Percentiles rank a stretch among this genome's conserved stretches.
phyloP scores from a whole-genome alignment of 208 protist genomes.

The Lotmaria passim region DNA sequence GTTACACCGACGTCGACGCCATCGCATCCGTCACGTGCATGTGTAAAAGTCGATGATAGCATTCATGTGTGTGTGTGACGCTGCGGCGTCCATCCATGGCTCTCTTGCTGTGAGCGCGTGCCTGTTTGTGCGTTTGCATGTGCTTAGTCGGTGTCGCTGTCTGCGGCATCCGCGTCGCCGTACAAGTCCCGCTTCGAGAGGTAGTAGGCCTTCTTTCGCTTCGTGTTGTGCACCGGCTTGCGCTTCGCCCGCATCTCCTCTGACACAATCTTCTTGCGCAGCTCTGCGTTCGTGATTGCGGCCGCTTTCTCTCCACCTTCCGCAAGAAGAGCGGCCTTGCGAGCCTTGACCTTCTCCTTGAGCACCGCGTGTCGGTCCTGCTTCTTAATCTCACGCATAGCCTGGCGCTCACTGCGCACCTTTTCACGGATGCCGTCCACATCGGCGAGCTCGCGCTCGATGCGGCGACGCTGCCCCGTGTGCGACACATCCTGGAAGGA shows the following conservation, averaged over 20 bases:
- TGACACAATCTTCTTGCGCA: constrained; percentile 44
- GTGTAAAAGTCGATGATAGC: too few relatives aligned
- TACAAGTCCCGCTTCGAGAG: constrained; percentile 83
- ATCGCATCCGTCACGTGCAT: too few relatives aligned
- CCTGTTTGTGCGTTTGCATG: too few relatives aligned
- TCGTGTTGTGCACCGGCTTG: constrained; percentile 68
- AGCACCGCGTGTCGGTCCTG: constrained; percentile 24
- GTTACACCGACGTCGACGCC: too few relatives aligned
- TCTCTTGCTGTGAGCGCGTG: neutral
- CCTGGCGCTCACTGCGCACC: constrained; percentile 57
- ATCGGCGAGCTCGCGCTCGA: constrained; percentile 83
- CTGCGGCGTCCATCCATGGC: neutral
- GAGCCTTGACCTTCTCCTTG: constrained; percentile 34
- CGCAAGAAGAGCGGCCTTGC: constrained; percentile 22
- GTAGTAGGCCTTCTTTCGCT: constrained; percentile 86
- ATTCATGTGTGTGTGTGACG: too few relatives aligned
- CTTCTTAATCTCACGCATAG: constrained; percentile 52
- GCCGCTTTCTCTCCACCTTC: constrained; percentile 30
- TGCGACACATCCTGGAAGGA: constrained; percentile 49
- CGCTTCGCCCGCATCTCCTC: constrained; percentile 40
- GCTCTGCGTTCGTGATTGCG: constrained; percentile 19
- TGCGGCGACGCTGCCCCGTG: constrained; percentile 56
- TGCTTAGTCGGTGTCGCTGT: constrained; percentile 12
- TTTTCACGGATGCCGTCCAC: constrained; percentile 66
- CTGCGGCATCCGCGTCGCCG: constrained; percentile 43